These are phyloP conservation scores for Benincasa hispida DNA, from an alignment of 306 rosid genomes.

Conservation along the genomic window DNA sequence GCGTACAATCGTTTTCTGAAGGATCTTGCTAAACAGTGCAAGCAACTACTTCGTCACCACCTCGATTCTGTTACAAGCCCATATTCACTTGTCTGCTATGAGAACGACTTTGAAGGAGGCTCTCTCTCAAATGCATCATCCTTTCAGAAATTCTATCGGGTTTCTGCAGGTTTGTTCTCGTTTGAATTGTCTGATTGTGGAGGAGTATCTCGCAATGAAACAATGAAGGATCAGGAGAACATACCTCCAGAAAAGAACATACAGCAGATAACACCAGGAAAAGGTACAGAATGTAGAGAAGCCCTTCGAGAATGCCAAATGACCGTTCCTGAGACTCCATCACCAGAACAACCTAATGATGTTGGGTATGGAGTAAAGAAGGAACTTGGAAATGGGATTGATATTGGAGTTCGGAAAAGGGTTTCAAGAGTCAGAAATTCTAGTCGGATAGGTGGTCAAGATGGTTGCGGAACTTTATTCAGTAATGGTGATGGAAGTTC, in stretches of 20 bases:
- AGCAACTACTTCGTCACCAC: conserved; percentile 79
- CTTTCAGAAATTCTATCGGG: conserved; percentile 32
- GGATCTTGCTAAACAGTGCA: conserved; percentile 81
- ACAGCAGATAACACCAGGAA: conserved; percentile 74
- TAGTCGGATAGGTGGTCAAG: conserved; percentile 29
- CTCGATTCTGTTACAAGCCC: conserved; percentile 94
- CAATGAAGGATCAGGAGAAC: conserved; percentile 62
- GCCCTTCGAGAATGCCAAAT: conserved; percentile 56
- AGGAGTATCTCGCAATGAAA: conserved; percentile 22
- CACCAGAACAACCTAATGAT: conserved; percentile 57
- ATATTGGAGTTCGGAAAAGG: conserved; percentile 58
- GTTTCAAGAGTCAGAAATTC: conserved; percentile 43
- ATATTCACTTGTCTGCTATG: conserved; percentile 78
- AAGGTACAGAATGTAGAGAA: conserved; percentile 45
- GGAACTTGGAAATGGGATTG: conserved; percentile 54
- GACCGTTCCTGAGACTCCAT: conserved; percentile 85
- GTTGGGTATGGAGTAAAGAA: conserved; percentile 33
- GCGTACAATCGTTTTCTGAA: conserved; percentile 59
- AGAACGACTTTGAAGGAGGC: conserved; percentile 43
- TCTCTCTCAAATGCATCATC: conserved; percentile 31
- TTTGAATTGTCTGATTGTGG: conserved; percentile 62
- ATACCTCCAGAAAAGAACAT: conserved; percentile 59
- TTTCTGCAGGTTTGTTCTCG: conserved; percentile 36
- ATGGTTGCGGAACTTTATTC: conserved; percentile 37
- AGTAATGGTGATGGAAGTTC: conserved; percentile 40